Percentiles rank a stretch among this genome's conserved stretches.
These are phyloP conservation scores for Micractinium conductrix DNA, from an alignment of 139 green algal genomes.

Conservation along the genomic window DNA sequence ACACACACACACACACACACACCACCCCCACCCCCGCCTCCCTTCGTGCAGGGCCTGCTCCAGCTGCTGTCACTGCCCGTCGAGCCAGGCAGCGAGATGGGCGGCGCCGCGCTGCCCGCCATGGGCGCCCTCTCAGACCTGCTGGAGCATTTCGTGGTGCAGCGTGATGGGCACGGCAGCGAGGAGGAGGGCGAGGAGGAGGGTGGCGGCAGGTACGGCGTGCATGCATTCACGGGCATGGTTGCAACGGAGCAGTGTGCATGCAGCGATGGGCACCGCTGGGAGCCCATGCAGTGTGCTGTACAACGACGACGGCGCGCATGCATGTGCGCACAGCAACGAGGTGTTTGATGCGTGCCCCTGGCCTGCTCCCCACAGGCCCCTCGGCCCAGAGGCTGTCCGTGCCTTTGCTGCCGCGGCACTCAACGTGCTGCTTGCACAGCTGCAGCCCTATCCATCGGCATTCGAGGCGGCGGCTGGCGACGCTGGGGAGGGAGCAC, in stretches of 20 bases:
- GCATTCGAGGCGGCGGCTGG: neutral
- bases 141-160: slow-evolving; percentile 14
- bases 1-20: too few relatives aligned
- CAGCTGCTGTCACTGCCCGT: slow-evolving; percentile 21
- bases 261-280: too few relatives aligned
- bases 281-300: too few relatives aligned
- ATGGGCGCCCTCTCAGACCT: slow-evolving; percentile 11
- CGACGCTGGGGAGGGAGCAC: neutral
- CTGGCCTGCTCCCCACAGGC: neutral
- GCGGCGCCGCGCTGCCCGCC: slow-evolving; percentile 2
- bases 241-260: too few relatives aligned
- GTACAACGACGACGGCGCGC: too few relatives aligned
- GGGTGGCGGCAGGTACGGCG: neutral
- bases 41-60: slow-evolving; percentile 24
- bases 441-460: slow-evolving; percentile 18
- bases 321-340: too few relatives aligned
- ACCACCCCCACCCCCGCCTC: neutral
- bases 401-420: slow-evolving; percentile 1
- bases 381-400: neutral
- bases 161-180: neutral
- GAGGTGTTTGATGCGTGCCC: too few relatives aligned
- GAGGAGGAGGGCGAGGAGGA: neutral
- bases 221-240: neutral
- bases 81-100: neutral
- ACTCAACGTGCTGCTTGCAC: slow-evolving; percentile 11